Percentiles rank a stretch among this genome's conserved stretches.
Evolutionary conservation across 176 grass and related monocot genomes (phyloP).

Genomic region (Avena sativa): DNA sequence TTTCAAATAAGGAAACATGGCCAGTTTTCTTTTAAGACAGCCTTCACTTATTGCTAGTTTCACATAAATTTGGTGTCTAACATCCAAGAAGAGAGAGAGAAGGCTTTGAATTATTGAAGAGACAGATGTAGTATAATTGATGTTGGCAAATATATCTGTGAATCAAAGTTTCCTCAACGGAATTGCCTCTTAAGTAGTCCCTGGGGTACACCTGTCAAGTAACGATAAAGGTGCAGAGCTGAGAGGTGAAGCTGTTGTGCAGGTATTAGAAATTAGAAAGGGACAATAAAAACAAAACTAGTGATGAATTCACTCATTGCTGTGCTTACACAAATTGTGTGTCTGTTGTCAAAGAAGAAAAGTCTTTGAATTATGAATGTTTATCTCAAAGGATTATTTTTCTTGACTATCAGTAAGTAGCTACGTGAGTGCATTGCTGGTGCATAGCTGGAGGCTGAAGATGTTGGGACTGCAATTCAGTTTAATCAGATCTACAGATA

Average conservation of each 20-base stretch:
- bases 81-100: not conserved
- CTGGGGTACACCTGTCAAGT: not conserved
- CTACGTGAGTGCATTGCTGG: not conserved
- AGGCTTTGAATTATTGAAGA: not conserved
- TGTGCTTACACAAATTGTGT: not conserved
- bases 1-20: constrained; percentile 12
- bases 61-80: not conserved
- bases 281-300: not conserved
- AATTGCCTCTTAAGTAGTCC: not conserved
- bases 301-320: not conserved
- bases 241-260: not conserved
- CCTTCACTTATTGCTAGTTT: not conserved
- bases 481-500: too few species aligned
- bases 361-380: not conserved
- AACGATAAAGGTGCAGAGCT: not conserved
- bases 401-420: not conserved
- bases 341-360: not conserved
- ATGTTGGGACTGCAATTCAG: not conserved
- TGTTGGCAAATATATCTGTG: constrained; percentile 5
- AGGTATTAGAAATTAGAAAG: not conserved
- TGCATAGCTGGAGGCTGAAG: not conserved
- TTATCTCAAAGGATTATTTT: not conserved
- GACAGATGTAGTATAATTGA: not conserved
- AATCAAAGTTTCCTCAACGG: not conserved
- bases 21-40: not conserved